A percentile compares a stretch with the other conserved stretches of the same genome.
phyloP scores from a whole-genome alignment of 139 green algal species.

The Edaphochlamys debaryana region DNA sequence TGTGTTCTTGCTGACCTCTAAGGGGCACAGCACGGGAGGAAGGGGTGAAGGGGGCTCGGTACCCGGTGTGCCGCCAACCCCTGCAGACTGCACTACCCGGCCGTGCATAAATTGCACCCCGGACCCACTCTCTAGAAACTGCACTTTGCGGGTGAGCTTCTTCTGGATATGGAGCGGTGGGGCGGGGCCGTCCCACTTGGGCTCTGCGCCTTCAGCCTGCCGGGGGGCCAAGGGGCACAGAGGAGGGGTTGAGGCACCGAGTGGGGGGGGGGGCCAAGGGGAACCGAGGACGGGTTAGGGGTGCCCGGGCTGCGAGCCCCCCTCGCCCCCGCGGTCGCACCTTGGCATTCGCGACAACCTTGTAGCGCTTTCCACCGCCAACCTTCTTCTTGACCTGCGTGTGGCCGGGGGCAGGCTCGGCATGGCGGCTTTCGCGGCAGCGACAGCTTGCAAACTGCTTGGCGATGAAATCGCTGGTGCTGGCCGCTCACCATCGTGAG shows the following conservation, averaged over 20 bases:
- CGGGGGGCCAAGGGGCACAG: neutral
- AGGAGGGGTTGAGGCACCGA: neutral
- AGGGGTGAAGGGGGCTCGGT: too few relatives aligned
- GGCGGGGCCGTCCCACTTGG: slow-evolving; percentile 28
- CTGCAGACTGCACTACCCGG: too few relatives aligned
- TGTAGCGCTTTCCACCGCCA: slow-evolving; percentile 39
- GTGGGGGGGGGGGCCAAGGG: neutral
- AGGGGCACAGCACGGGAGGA: too few relatives aligned
- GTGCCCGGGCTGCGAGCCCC: neutral
- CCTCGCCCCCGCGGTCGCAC: too few relatives aligned
- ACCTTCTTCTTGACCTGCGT: slow-evolving; percentile 40
- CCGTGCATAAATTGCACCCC: too few relatives aligned
- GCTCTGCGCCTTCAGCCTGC: slow-evolving; percentile 3
- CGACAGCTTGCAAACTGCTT: too few relatives aligned
- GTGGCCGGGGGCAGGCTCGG: too few relatives aligned
- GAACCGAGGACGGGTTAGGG: neutral
- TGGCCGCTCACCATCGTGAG: too few relatives aligned
- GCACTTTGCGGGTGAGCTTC: slow-evolving; percentile 23
- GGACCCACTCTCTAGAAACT: slow-evolving; percentile 35
- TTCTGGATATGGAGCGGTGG: slow-evolving; percentile 34
- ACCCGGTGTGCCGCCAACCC: too few relatives aligned
- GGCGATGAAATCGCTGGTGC: too few relatives aligned
- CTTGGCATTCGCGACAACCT: slow-evolving; percentile 6
- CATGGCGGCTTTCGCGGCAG: too few relatives aligned
- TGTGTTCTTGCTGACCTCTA: slow-evolving; percentile 1